These are phyloP conservation scores for Artemisia argyi DNA, from an alignment of 129 eudicot species.

Conservation along the genomic window DNA sequence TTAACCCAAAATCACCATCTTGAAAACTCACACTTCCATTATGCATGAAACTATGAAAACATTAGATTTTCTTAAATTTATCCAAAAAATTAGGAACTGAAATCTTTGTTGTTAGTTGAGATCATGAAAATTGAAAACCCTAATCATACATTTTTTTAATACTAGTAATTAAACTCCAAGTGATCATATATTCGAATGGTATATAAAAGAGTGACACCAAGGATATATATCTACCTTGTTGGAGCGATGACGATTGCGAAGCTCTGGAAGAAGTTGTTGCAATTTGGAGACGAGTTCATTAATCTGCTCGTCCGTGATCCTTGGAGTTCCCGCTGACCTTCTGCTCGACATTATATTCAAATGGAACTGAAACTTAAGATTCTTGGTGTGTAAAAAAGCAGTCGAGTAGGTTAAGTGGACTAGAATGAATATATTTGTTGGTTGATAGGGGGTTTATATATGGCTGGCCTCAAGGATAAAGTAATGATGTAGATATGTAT, in stretches of 20 bases:
- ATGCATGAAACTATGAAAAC: too few species aligned
- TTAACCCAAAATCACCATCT: too few species aligned
- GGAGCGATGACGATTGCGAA: constrained; percentile 75
- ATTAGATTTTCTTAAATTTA: too few species aligned
- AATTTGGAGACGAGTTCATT: constrained; percentile 77
- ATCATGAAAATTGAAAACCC: constrained; percentile 8
- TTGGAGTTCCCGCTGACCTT: constrained; percentile 51
- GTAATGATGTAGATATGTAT: constrained; percentile 14
- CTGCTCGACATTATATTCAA: constrained; percentile 65
- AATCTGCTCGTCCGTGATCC: constrained; percentile 82
- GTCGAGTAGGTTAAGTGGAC: constrained; percentile 8
- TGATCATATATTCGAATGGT: background rate
- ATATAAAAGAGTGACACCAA: background rate
- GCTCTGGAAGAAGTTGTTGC: constrained; percentile 87
- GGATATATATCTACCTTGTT: constrained; percentile 48
- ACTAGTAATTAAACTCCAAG: background rate
- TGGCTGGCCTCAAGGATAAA: constrained; percentile 28
- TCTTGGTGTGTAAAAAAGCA: background rate
- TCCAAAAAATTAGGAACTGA: too few species aligned
- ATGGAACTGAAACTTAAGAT: background rate
- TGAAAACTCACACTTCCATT: too few species aligned
- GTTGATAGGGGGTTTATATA: constrained; percentile 29
- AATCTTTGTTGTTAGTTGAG: background rate
- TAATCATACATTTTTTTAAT: constrained; percentile 2
- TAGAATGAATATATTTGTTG: constrained; percentile 22